These are phyloP conservation scores for Neonectria ditissima DNA, from an alignment of 2,329 filamentous ascomycete species.

Conservation along the genomic window DNA sequence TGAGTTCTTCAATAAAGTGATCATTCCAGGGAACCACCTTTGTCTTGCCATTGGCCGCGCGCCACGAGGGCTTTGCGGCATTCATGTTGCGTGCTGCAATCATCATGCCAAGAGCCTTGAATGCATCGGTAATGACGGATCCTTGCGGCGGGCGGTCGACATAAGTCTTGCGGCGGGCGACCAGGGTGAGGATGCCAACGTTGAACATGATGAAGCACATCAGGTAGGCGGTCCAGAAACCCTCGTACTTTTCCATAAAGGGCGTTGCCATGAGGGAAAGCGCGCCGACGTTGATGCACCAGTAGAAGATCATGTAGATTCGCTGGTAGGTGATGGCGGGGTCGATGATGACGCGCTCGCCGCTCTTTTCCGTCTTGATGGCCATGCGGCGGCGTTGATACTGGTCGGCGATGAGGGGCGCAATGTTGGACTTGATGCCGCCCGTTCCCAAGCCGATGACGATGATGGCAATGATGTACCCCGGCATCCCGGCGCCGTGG, in stretches of 20 bases:
- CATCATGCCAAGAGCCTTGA: slow-evolving; percentile 61
- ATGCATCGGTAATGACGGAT: slow-evolving; percentile 73
- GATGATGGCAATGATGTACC: slow-evolving; percentile 67
- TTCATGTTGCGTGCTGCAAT: slow-evolving; percentile 60
- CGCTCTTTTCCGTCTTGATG: slow-evolving; percentile 59
- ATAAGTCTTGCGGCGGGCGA: slow-evolving; percentile 60
- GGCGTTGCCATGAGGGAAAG: slow-evolving; percentile 75
- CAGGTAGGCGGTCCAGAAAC: slow-evolving; percentile 75
- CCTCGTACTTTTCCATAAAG: slow-evolving; percentile 74
- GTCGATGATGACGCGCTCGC: slow-evolving; percentile 74
- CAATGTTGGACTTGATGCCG: slow-evolving; percentile 75
- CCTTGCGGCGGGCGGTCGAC: slow-evolving; percentile 68
- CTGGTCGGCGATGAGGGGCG: slow-evolving; percentile 73
- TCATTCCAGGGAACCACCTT: slow-evolving; percentile 71
- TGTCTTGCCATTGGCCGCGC: slow-evolving; percentile 61
- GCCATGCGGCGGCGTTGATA: slow-evolving; percentile 66
- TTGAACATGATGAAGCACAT: slow-evolving; percentile 72
- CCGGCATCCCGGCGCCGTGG: slow-evolving; percentile 57
- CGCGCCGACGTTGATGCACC: slow-evolving; percentile 79
- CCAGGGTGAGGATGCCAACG: slow-evolving; percentile 65
- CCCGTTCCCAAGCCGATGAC: slow-evolving; percentile 75
- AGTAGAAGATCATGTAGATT: slow-evolving; percentile 81
- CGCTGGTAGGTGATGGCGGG: slow-evolving; percentile 74
- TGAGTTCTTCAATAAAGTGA: slow-evolving; percentile 78
- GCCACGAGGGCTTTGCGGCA: slow-evolving; percentile 75